These are phyloP conservation scores for Pseudisothecium myosuroides DNA, from an alignment of 225 moss, liverwort and hornwort genomes.

Conservation along the genomic window DNA sequence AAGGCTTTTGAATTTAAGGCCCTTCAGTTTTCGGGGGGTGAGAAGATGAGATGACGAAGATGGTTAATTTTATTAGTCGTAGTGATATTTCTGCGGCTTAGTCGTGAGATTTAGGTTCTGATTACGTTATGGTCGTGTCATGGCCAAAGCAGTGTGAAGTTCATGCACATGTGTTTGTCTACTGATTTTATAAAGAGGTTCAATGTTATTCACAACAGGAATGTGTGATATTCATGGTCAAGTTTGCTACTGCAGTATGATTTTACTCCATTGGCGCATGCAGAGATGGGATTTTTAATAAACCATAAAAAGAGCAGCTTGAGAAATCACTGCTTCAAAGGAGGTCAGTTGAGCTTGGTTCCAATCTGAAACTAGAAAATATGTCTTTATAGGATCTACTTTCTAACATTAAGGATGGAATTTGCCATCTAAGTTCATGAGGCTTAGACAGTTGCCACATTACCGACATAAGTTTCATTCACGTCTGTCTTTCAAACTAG, in stretches of 20 bases:
- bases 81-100: neutral
- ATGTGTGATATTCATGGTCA: neutral
- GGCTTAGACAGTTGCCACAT: neutral
- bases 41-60: neutral
- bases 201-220: neutral
- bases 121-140: neutral
- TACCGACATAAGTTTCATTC: rapidly evolving
- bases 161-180: neutral
- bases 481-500: rapidly evolving
- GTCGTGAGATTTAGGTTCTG: neutral
- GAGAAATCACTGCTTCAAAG: neutral
- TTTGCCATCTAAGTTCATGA: neutral
- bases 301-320: neutral
- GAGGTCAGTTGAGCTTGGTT: neutral
- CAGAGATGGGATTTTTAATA: neutral
- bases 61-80: neutral
- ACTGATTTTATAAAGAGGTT: neutral
- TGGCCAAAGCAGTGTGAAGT: neutral
- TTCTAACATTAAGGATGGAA: neutral
- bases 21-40: neutral
- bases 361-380: neutral
- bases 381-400: neutral
- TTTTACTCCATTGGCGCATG: neutral
- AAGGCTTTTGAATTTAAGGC: neutral
- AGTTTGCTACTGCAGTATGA: neutral